These are phyloP conservation scores for Penicillium angulare DNA, from an alignment of 495 filamentous ascomycete species.

Conservation along the genomic window DNA sequence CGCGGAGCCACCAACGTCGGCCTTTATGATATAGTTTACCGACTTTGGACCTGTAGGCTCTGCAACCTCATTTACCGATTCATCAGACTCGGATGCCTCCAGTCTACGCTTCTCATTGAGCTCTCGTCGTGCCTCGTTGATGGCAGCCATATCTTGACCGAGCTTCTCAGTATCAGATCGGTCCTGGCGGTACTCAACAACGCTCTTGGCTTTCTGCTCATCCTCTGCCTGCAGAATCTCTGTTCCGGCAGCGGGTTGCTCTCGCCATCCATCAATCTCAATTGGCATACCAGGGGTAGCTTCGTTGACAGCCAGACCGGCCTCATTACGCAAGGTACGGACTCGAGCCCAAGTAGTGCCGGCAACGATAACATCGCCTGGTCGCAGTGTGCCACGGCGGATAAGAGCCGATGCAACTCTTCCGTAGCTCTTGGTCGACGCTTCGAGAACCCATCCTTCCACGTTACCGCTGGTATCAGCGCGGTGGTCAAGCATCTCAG, in stretches of 20 bases:
- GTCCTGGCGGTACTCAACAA: slow-evolving; percentile 73
- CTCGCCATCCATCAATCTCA: slow-evolving; percentile 91
- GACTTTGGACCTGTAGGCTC: slow-evolving; percentile 54
- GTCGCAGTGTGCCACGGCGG: slow-evolving; percentile 76
- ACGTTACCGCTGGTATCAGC: slow-evolving; percentile 72
- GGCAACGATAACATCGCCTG: slow-evolving; percentile 83
- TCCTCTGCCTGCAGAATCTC: slow-evolving; percentile 77
- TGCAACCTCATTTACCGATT: slow-evolving; percentile 19
- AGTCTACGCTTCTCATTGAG: slow-evolving; percentile 57
- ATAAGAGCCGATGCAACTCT: slow-evolving; percentile 88
- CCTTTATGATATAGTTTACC: slow-evolving; percentile 86
- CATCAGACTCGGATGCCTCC: slow-evolving; percentile 42
- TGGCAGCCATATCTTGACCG: slow-evolving; percentile 69
- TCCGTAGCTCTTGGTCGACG: slow-evolving; percentile 82
- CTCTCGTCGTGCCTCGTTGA: slow-evolving; percentile 66
- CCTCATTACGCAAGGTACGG: slow-evolving; percentile 80
- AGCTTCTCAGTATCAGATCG: slow-evolving; percentile 57
- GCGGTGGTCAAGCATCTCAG: slow-evolving; percentile 87
- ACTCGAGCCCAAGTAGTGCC: slow-evolving; percentile 83
- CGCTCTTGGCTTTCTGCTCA: slow-evolving; percentile 77
- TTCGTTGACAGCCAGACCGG: slow-evolving; percentile 65
- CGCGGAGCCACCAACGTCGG: slow-evolving; percentile 87
- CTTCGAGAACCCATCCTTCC: slow-evolving; percentile 95
- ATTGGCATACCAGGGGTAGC: slow-evolving; percentile 89
- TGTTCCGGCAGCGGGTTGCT: slow-evolving; percentile 85